Percentiles rank a stretch among this genome's conserved stretches.
Conservation (phyloP, 192 early-diverging fungal genomes). For the Coemansia sp. region DNA sequence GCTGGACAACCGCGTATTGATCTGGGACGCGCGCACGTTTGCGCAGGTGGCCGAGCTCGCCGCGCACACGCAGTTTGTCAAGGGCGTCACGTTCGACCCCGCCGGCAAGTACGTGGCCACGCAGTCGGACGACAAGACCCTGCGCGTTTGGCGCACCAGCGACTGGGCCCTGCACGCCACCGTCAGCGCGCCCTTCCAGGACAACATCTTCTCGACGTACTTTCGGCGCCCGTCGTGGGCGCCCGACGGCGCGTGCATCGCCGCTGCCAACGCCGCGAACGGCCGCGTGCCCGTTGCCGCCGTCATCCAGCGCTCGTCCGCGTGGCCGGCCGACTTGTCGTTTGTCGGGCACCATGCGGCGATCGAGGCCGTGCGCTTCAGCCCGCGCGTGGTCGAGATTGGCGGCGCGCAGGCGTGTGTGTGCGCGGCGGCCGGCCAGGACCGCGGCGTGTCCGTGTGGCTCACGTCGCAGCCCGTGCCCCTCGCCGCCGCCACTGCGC, state of each 20-base stretch:
- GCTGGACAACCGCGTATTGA: constrained; percentile 74
- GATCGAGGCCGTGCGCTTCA: constrained; percentile 89
- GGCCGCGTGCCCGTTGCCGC: constrained; percentile 75
- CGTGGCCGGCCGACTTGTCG: constrained; percentile 73
- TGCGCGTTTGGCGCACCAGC: constrained; percentile 81
- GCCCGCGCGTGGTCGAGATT: constrained; percentile 69
- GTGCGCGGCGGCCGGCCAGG: constrained; percentile 88
- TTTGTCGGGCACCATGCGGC: constrained; percentile 88
- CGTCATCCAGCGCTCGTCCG: constrained; percentile 67
- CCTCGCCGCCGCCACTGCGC: constrained; percentile 64
- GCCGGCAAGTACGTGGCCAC: constrained; percentile 90
- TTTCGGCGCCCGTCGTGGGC: constrained; percentile 92
- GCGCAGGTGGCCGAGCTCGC: constrained; percentile 64
- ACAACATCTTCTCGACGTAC: constrained; percentile 84
- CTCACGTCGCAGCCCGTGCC: constrained; percentile 71
- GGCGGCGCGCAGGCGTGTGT: constrained; percentile 53
- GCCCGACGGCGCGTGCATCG: constrained; percentile 95
- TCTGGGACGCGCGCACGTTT: constrained; percentile 87
- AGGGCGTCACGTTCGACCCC: constrained; percentile 96
- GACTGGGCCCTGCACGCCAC: constrained; percentile 83
- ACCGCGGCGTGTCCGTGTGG: constrained; percentile 87
- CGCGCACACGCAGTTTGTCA: constrained; percentile 85
- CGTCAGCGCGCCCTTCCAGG: constrained; percentile 69
- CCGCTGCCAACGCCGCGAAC: constrained; percentile 85
- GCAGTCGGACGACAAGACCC: constrained; percentile 90